Conservation (phyloP, 768 basidiomycete species). For the Rhizopogon sp. region DNA sequence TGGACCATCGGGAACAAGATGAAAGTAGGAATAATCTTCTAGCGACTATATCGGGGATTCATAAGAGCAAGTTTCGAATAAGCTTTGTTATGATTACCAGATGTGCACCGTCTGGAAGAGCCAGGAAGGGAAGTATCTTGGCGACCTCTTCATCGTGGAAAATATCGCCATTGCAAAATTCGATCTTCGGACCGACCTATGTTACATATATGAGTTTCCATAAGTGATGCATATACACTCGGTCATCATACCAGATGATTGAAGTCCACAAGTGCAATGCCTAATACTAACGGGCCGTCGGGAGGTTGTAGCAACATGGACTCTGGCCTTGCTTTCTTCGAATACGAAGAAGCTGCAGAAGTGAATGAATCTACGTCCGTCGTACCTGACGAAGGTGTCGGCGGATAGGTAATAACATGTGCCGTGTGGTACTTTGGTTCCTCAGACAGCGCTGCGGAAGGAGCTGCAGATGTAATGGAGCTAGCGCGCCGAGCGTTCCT, state of each 20-base stretch:
- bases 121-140: constrained; percentile 89
- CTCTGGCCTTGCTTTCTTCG: constrained; percentile 72
- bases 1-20: constrained; percentile 69
- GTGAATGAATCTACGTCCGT: constrained; percentile 54
- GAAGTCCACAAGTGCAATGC: constrained; percentile 91
- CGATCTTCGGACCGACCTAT: constrained; percentile 89
- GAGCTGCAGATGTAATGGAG: constrained; percentile 47
- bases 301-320: constrained; percentile 64
- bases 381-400: constrained; percentile 37
- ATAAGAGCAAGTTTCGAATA: constrained; percentile 4
- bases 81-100: constrained; percentile 40
- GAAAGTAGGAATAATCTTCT: constrained; percentile 98
- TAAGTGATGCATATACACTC: constrained; percentile 3
- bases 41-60: constrained; percentile 9
- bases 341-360: constrained; percentile 52
- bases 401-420: constrained; percentile 51
- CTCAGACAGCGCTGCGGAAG: constrained; percentile 37
- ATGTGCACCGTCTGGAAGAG: constrained; percentile 96
- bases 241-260: constrained; percentile 72
- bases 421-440: constrained; percentile 30
- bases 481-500: constrained; percentile 33
- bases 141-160: constrained; percentile 82
- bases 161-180: constrained; percentile 74
- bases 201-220: constrained; percentile 9
- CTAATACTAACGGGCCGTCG: constrained; percentile 60